A percentile compares a stretch with the other conserved stretches of the same genome.
These are phyloP conservation scores for Globisporangium cederbergense DNA, from an alignment of 352 stramenopile species.

Conservation along the genomic window DNA sequence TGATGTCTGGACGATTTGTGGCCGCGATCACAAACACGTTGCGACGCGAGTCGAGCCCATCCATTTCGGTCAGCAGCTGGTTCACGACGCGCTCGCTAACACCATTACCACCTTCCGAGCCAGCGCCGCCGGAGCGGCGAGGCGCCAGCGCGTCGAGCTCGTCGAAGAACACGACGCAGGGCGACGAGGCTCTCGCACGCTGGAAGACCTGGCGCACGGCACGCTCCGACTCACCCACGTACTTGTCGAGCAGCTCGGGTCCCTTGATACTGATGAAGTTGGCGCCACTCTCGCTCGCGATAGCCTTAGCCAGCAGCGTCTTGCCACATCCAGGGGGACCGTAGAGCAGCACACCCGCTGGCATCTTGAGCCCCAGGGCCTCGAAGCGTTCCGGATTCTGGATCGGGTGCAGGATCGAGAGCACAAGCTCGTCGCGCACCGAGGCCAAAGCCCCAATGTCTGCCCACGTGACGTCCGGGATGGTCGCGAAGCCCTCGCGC, in stretches of 20 bases:
- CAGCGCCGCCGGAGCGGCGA: constrained; percentile 72
- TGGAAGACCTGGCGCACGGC: constrained; percentile 97
- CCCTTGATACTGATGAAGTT: constrained; percentile 99
- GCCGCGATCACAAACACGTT: constrained; percentile 97
- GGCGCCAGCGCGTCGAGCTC: constrained; percentile 98
- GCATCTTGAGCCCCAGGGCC: constrained; percentile 94
- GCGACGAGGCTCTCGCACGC: constrained; percentile 94
- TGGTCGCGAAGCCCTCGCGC: constrained; percentile 98
- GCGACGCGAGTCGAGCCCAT: constrained; percentile 94
- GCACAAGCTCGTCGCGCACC: constrained; percentile 94
- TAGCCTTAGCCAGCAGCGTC: constrained; percentile 98
- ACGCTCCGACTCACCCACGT: constrained; percentile 97
- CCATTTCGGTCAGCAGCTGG: constrained; percentile 99
- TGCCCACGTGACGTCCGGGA: constrained; percentile 97
- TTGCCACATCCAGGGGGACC: constrained; percentile 98
- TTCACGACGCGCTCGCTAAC: constrained; percentile 96
- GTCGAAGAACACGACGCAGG: constrained; percentile 99
- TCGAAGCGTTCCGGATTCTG: constrained; percentile 94
- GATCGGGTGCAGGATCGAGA: constrained; percentile 98
- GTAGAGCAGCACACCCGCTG: constrained; percentile 97
- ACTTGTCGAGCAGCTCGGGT: constrained; percentile 99
- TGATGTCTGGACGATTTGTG: constrained; percentile 97
- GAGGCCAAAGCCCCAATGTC: constrained; percentile 94
- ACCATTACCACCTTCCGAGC: constrained; percentile 76
- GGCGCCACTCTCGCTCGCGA: constrained; percentile 96